A percentile compares a stretch with the other conserved stretches of the same genome.
Evolutionary conservation across 257 asterid species (phyloP).

Genomic region (Striga asiatica): DNA sequence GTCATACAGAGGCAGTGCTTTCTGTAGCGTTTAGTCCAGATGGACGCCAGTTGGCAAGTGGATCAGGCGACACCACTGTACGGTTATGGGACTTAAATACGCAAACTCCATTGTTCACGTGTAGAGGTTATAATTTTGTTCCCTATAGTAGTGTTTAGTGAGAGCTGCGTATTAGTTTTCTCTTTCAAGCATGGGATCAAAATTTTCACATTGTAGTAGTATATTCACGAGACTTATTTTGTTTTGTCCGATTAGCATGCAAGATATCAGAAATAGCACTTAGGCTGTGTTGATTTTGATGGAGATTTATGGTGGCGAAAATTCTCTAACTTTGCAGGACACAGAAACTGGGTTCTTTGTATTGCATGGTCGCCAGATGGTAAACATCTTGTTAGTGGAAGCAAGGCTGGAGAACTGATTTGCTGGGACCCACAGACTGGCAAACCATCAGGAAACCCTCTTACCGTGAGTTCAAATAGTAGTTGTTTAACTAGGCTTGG

Average conservation of each 20-base stretch:
- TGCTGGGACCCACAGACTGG: conserved; percentile 93
- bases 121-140: conserved; percentile 78
- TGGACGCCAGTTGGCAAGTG: conserved; percentile 84
- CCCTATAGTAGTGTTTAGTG: too few relatives aligned
- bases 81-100: conserved; percentile 89
- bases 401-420: conserved; percentile 79
- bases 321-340: conserved; percentile 41
- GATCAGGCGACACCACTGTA: conserved; percentile 90
- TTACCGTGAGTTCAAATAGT: conserved; percentile 36
- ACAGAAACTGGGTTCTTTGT: conserved; percentile 87
- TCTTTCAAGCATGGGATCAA: not conserved
- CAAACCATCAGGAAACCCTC: conserved; percentile 62
- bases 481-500: not conserved
- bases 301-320: conserved; percentile 2
- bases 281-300: not conserved
- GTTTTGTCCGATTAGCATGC: conserved; percentile 1
- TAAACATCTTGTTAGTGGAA: conserved; percentile 82
- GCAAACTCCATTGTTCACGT: conserved; percentile 79
- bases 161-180: not conserved
- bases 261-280: not conserved
- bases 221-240: not conserved
- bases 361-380: conserved; percentile 98
- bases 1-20: conserved; percentile 86
- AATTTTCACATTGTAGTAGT: not conserved
- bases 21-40: conserved; percentile 91